Evolutionary conservation across 129 eudicot genomes (phyloP), one percentile per base, ranked within the genome.

Genomic region (Lactuca sativa): DNA sequence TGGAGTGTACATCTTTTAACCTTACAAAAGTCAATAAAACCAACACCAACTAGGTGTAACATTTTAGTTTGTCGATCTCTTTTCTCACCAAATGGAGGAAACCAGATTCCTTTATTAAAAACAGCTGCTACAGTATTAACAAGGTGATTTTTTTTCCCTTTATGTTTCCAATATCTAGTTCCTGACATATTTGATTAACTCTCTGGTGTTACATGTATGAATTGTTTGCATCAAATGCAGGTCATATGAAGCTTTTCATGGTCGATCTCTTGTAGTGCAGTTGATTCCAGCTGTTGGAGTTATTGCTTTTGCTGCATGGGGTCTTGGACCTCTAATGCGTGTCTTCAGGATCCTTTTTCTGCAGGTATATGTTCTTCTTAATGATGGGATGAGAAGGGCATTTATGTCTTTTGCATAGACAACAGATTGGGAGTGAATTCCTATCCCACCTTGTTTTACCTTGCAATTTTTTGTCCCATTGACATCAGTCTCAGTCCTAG

Each of bases 281-380:
- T 69, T 89, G 82, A 56, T 80, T 78, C 88, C 96, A 21, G 96
- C 93, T 52, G 70, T 89, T 77, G 90, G 92, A 62, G 58, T 89
- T 53, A 71, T 89, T 80, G 90, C 81, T 61, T 86, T 89, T 79
- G 86, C 90, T 74, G 85, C 83, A 68, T 89, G 88, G 90, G 96
- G 90, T 64, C 81, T 89, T 78, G 81, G 75, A 62, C 96, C 96
- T 11, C 63, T 86, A 40, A 25, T 84, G 80, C 84, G 88, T 47
- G 56, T 76, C 49, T 77, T 88, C 75, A 78, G 88, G 80, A 62
- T 64, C 66, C 59, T 75, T 74, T 82, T 86, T 67, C 74, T 86
- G 59, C 87, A 84, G 81, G 96, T 86, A 81, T 7, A 49, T 53
- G 4, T 38, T 44, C 13, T 25, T 25, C 30, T 25, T 25, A 25